Conservation (phyloP, 352 stramenopile species). For the Globisporangium uncinulatum region DNA sequence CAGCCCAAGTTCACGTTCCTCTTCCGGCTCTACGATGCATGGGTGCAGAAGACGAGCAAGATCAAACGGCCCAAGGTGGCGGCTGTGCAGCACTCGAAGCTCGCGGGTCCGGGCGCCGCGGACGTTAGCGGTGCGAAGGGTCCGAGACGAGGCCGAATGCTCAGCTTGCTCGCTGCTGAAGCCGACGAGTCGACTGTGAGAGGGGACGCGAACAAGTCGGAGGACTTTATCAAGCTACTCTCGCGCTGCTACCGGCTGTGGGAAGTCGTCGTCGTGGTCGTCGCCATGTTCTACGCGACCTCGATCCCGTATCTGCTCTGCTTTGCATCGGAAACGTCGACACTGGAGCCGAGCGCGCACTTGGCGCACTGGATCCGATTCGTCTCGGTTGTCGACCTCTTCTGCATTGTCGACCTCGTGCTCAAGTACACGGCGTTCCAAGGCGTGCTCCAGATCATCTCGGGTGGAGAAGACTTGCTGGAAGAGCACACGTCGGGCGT, state of each 20-base stretch:
- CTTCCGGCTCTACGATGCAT: constrained; percentile 41
- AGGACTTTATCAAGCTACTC: constrained; percentile 52
- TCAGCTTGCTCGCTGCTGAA: neutral
- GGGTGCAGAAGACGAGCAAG: constrained; percentile 15
- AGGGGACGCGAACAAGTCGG: constrained; percentile 13
- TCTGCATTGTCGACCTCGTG: constrained; percentile 46
- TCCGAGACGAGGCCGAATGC: neutral
- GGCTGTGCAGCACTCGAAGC: neutral
- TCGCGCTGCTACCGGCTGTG: constrained; percentile 46
- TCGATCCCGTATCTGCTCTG: constrained; percentile 54
- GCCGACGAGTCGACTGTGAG: neutral
- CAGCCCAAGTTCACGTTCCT: constrained; percentile 54
- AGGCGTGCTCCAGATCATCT: constrained; percentile 30
- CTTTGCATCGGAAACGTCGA: constrained; percentile 39
- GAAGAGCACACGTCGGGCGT: constrained; percentile 4
- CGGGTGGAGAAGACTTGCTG: neutral
- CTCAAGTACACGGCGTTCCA: constrained; percentile 56
- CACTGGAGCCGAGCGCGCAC: neutral
- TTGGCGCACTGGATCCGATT: constrained; percentile 29
- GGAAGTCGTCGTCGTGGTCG: constrained; percentile 42
- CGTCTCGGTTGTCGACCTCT: constrained; percentile 34
- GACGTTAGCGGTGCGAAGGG: neutral
- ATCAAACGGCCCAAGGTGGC: constrained; percentile 4
- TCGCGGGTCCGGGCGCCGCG: neutral
- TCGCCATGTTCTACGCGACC: constrained; percentile 52